Conservation (phyloP, 495 filamentous ascomycete genomes). For the Aspergillus sparsus region DNA sequence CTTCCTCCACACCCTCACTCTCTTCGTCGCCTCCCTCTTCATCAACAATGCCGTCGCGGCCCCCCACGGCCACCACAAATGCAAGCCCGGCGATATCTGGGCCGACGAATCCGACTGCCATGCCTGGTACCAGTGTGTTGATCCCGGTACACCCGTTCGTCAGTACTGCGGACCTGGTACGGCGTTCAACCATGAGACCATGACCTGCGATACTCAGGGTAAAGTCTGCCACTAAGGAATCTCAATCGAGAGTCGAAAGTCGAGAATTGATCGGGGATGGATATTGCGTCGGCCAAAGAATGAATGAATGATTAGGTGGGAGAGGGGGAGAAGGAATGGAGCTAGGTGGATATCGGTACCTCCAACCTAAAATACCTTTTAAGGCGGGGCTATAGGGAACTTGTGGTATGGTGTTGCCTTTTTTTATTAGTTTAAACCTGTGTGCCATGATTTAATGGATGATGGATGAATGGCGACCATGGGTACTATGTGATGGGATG, state of each 20-base stretch:
- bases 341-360: not conserved
- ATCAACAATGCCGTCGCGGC: not conserved
- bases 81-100: constrained; percentile 10
- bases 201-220: constrained; percentile 8
- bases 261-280: not conserved
- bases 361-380: too few species aligned
- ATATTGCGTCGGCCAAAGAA: not conserved
- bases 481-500: too few species aligned
- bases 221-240: constrained; percentile 4
- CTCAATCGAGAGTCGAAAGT: not conserved
- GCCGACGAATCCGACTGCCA: constrained; percentile 7
- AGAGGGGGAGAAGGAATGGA: not conserved
- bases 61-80: not conserved
- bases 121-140: constrained; percentile 7
- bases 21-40: constrained; percentile 14
- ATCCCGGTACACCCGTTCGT: not conserved
- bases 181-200: constrained; percentile 5
- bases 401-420: too few species aligned
- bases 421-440: too few species aligned
- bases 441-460: too few species aligned
- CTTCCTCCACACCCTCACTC: constrained; percentile 5
- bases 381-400: too few species aligned
- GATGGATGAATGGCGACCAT: too few species aligned
- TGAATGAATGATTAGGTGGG: not conserved
- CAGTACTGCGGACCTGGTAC: constrained; percentile 12